Evolutionary conservation across 2,329 filamentous ascomycete species (phyloP).

Genomic region (Hypoxylon rubiginosum): DNA sequence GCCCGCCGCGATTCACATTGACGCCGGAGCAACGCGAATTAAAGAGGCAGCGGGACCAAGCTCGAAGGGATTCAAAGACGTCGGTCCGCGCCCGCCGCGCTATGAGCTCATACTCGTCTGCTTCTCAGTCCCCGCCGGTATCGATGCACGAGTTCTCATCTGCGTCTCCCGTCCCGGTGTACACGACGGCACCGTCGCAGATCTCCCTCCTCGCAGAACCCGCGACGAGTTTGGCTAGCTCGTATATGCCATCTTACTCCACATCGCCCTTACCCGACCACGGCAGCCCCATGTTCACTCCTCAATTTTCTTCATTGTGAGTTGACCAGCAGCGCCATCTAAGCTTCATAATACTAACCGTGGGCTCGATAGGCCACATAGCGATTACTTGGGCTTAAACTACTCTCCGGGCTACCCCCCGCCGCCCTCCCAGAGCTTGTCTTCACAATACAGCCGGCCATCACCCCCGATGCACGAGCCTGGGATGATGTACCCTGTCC

Average conservation of each 20-base stretch:
- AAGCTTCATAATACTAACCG: slow-evolving; percentile 43
- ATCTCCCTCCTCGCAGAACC: slow-evolving; percentile 67
- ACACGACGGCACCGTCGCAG: slow-evolving; percentile 64
- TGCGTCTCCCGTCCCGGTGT: slow-evolving; percentile 62
- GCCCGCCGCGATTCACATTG: slow-evolving; percentile 67
- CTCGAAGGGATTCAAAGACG: slow-evolving; percentile 69
- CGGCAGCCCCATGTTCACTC: slow-evolving; percentile 49
- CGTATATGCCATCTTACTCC: slow-evolving; percentile 65
- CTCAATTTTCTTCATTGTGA: slow-evolving; percentile 50
- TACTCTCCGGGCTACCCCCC: slow-evolving; percentile 57
- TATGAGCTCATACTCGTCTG: slow-evolving; percentile 58
- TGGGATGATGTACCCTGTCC: slow-evolving; percentile 61
- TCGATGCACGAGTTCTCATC: slow-evolving; percentile 59
- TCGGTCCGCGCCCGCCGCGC: slow-evolving; percentile 64
- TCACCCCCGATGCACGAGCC: slow-evolving; percentile 58
- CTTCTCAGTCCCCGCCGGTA: slow-evolving; percentile 58
- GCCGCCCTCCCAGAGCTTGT: slow-evolving; percentile 49
- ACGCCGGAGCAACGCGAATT: slow-evolving; percentile 73
- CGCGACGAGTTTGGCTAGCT: slow-evolving; percentile 57
- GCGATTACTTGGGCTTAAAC: slow-evolving; percentile 61
- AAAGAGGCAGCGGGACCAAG: slow-evolving; percentile 72
- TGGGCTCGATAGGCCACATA: slow-evolving; percentile 42
- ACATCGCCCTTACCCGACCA: slow-evolving; percentile 61
- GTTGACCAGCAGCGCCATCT: slow-evolving; percentile 4
- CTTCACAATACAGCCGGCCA: slow-evolving; percentile 58